phyloP scores from a whole-genome alignment of 345 rosid genomes.

The Leavenworthia alabamica region DNA sequence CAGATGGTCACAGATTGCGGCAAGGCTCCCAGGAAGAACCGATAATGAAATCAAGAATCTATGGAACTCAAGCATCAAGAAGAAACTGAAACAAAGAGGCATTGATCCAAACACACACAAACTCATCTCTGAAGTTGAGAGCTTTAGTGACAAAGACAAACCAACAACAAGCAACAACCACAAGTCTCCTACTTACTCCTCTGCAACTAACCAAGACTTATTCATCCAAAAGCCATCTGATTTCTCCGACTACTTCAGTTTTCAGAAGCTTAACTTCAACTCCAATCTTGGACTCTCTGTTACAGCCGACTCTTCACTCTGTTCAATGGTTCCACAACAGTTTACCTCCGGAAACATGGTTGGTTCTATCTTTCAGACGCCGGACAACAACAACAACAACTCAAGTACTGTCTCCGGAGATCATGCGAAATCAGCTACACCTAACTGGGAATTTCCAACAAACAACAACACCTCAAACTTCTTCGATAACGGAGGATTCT shows the following conservation, averaged over 20 bases:
- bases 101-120: conserved; percentile 63
- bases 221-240: conserved; percentile 43
- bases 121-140: conserved; percentile 45
- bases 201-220: conserved; percentile 40
- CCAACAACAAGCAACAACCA: conserved; percentile 19
- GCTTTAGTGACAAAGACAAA: conserved; percentile 30
- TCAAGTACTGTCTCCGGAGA: conserved; percentile 26
- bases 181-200: conserved; percentile 29
- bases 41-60: conserved; percentile 63
- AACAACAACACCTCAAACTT: conserved; percentile 13
- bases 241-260: conserved; percentile 42
- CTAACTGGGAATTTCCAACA: conserved; percentile 40
- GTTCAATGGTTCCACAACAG: conserved; percentile 38
- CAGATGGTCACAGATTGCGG: conserved; percentile 72
- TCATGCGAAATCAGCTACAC: conserved; percentile 16
- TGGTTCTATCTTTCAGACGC: conserved; percentile 35
- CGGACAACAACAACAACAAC: conserved; percentile 37
- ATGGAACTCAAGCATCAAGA: conserved; percentile 62
- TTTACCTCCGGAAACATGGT: conserved; percentile 29
- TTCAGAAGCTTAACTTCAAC: conserved; percentile 50
- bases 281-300: conserved; percentile 35
- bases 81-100: conserved; percentile 56
- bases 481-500: conserved; percentile 24
- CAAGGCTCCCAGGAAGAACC: conserved; percentile 54
- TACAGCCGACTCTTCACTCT: conserved; percentile 28